Conservation (phyloP, 2,329 filamentous ascomycete genomes). For the Boeremia lycopersici region DNA sequence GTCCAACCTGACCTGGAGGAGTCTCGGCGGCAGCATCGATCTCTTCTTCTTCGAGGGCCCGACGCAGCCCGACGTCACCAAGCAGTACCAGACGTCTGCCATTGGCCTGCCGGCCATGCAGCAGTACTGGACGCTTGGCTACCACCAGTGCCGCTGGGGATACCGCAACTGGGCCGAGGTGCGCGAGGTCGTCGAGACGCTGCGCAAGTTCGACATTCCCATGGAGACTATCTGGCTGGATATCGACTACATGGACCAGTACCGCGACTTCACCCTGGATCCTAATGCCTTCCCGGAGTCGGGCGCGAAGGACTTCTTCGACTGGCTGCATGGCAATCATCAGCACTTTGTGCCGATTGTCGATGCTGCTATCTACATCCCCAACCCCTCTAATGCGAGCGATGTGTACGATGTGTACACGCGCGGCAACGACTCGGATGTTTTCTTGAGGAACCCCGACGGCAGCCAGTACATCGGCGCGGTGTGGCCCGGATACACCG, state of each 20-base stretch:
- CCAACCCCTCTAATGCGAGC: conserved; percentile 70
- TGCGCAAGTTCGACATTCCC: conserved; percentile 62
- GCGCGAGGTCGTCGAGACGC: conserved; percentile 62
- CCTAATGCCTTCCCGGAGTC: conserved; percentile 57
- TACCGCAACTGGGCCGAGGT: conserved; percentile 75
- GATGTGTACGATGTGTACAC: conserved; percentile 62
- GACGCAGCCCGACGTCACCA: conserved; percentile 69
- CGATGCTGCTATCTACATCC: conserved; percentile 71
- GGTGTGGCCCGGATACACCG: conserved; percentile 65
- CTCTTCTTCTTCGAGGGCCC: conserved; percentile 81
- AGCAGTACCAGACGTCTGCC: conserved; percentile 70
- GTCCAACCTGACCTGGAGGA: conserved; percentile 72
- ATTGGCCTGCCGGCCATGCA: conserved; percentile 77
- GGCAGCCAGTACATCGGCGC: conserved; percentile 61
- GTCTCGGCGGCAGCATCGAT: conserved; percentile 77
- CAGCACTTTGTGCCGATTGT: conserved; percentile 68
- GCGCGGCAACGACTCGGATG: conserved; percentile 55
- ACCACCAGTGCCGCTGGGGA: conserved; percentile 83
- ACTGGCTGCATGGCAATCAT: conserved; percentile 58
- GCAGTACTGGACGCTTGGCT: conserved; percentile 79
- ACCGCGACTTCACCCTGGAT: conserved; percentile 65
- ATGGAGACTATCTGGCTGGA: conserved; percentile 56
- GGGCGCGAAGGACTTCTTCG: conserved; percentile 59
- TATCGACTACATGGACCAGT: conserved; percentile 50
- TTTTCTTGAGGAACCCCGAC: conserved; percentile 61